These are phyloP conservation scores for Exserohilum turcica DNA, from an alignment of 2,329 filamentous ascomycete species.

Conservation along the genomic window DNA sequence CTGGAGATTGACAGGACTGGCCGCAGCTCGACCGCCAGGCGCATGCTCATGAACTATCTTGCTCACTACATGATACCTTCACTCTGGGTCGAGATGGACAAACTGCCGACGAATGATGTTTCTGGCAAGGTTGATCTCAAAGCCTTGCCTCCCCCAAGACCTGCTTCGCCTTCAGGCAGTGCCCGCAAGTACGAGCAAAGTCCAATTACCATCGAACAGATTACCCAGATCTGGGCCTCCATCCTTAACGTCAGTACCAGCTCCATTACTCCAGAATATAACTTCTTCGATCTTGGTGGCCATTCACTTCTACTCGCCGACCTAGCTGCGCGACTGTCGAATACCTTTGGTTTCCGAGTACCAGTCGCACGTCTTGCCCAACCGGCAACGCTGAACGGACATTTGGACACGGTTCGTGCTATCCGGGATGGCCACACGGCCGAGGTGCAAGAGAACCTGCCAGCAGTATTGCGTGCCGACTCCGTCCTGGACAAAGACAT, in stretches of 20 bases:
- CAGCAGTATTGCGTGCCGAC: constrained; percentile 70
- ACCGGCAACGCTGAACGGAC: constrained; percentile 72
- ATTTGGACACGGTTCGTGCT: constrained; percentile 71
- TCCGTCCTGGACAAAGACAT: constrained; percentile 73
- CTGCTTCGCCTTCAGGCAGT: constrained; percentile 54
- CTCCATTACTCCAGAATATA: constrained; percentile 70
- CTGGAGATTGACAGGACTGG: constrained; percentile 72
- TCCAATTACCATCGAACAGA: constrained; percentile 68
- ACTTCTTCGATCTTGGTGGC: constrained; percentile 81
- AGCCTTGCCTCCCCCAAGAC: constrained; percentile 66
- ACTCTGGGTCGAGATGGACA: constrained; percentile 74
- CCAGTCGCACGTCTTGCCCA: constrained; percentile 73
- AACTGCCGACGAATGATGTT: constrained; percentile 75
- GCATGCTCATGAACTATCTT: constrained; percentile 67
- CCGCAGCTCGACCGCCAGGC: constrained; percentile 71
- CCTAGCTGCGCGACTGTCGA: constrained; percentile 71
- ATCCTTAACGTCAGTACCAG: constrained; percentile 68
- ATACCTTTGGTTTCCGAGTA: constrained; percentile 73
- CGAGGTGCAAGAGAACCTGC: constrained; percentile 75
- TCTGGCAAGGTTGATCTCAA: constrained; percentile 81
- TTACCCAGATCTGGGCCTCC: constrained; percentile 74
- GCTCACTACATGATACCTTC: constrained; percentile 85
- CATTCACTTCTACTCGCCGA: constrained; percentile 80
- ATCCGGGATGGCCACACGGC: constrained; percentile 75
- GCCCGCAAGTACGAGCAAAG: constrained; percentile 62